Evolutionary conservation across 176 grass and related monocot species (phyloP), one percentile per base, ranked within the genome.

Genomic region (Olyra latifolia): DNA sequence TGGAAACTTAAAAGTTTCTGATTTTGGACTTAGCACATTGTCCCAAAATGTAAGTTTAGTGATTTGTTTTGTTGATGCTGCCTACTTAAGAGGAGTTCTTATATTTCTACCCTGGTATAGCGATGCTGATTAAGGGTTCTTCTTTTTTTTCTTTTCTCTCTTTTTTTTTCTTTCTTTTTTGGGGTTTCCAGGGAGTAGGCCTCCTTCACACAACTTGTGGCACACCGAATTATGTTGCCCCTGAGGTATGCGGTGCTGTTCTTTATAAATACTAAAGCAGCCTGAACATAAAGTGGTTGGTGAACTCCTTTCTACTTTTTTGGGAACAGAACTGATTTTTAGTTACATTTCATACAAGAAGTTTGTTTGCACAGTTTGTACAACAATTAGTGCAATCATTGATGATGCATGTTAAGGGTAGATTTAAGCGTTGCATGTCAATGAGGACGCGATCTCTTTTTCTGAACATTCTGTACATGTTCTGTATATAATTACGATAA

Each of bases 191-290:
- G 96, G 96, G 95, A 72, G 86, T 75, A 57, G 90, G 86, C 19
- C 84, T 99, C 74, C 86, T 99, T 84, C 79, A 88, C 83, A 97
- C 93, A 67, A 91, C 94, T 56, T 97, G 94, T 77, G 94, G 94
- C 50, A 97, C 94, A n/a, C 94, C 94, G 14, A 97, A 93, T 83
- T 97, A 97, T 91, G 83, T 97, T 87, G 94, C 94, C 75, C 94
- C 94, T 91, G 94, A 97, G 91, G 94, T 97, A 92, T 10, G 38
- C 10, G 20, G 10, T 66, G 40, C 22, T 72, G 22, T 10, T 59
- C 16, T 30, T 44, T 71, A 17, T 42, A 60, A 12, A 22, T 68
- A 50, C 43, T 68, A 23, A 61, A 61, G n/a, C 24, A 44, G 0
- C 24, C 50, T 80, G 49, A 68, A 76, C 44, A 62, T 12, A 6